A percentile compares a stretch with the other conserved stretches of the same genome.
Evolutionary conservation across 306 rosid genomes (phyloP).

Genomic region (Medicago lupulina): DNA sequence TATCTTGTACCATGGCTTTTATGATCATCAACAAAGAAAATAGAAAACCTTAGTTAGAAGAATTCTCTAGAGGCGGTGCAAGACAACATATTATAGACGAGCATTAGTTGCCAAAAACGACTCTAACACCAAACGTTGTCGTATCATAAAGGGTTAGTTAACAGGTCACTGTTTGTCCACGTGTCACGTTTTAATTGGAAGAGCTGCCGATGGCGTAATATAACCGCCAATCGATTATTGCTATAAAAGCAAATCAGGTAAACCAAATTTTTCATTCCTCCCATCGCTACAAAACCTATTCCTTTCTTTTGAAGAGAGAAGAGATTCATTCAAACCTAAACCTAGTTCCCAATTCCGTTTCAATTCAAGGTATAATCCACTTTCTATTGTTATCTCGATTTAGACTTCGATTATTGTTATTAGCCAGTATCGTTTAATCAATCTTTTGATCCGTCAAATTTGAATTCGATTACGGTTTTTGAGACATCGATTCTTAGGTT

Average conservation of each 20-base stretch:
- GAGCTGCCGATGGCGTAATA: constrained; percentile 2
- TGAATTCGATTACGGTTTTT: background rate
- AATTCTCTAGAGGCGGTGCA: background rate
- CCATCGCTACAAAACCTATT: too few relatives aligned
- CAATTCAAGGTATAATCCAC: constrained; percentile 28
- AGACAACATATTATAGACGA: too few relatives aligned
- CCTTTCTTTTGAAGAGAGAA: too few relatives aligned
- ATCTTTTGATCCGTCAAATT: background rate
- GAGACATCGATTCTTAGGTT: too few relatives aligned
- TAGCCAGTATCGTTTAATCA: too few relatives aligned
- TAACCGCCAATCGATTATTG: background rate
- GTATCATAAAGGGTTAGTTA: too few relatives aligned
- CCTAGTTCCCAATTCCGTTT: background rate
- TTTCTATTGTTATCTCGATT: background rate
- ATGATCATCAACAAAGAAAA: too few relatives aligned
- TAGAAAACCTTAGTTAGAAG: background rate
- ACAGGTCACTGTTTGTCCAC: constrained; percentile 7
- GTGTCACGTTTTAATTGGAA: background rate
- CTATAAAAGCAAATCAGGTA: background rate
- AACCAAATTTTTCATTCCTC: background rate
- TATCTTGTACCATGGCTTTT: too few relatives aligned
- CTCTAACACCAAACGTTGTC: background rate
- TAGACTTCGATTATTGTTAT: background rate
- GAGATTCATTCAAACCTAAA: background rate
- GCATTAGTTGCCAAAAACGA: background rate